These are phyloP conservation scores for Cucurbita moschata DNA, from an alignment of 306 rosid species.

Conservation along the genomic window DNA sequence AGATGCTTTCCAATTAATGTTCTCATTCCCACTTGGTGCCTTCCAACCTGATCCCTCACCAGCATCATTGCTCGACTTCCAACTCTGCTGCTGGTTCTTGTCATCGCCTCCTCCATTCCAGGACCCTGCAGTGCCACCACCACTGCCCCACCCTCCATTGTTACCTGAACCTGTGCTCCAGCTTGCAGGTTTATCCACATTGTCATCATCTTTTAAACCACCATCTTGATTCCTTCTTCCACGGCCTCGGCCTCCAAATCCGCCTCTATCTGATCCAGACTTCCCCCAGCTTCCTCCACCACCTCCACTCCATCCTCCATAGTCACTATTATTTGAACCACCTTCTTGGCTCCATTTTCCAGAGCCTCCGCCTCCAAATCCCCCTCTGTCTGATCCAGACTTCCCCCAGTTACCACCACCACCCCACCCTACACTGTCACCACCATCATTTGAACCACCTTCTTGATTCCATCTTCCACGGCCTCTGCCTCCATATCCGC, in stretches of 20 bases:
- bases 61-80: slow-evolving; percentile 22
- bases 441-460: slow-evolving; percentile 39
- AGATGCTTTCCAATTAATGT: slow-evolving; percentile 14
- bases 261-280: slow-evolving; percentile 25
- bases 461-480: slow-evolving; percentile 52
- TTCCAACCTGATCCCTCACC: slow-evolving; percentile 18
- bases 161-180: not conserved
- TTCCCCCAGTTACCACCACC: slow-evolving; percentile 8
- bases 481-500: slow-evolving; percentile 18
- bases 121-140: slow-evolving; percentile 17
- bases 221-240: slow-evolving; percentile 57
- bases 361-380: slow-evolving; percentile 43
- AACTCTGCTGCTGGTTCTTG: slow-evolving; percentile 18
- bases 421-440: slow-evolving; percentile 24
- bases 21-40: slow-evolving; percentile 11
- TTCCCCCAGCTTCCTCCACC: not conserved
- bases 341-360: slow-evolving; percentile 53
- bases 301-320: not conserved
- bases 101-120: slow-evolving; percentile 26
- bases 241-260: slow-evolving; percentile 49
- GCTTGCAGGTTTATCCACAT: slow-evolving; percentile 1
- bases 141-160: slow-evolving; percentile 28
- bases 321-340: slow-evolving; percentile 10
- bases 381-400: slow-evolving; percentile 16
- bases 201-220: slow-evolving; percentile 24